phyloP scores from a whole-genome alignment of 2,329 filamentous ascomycete genomes.

The Xylariomycetidae sp. region DNA sequence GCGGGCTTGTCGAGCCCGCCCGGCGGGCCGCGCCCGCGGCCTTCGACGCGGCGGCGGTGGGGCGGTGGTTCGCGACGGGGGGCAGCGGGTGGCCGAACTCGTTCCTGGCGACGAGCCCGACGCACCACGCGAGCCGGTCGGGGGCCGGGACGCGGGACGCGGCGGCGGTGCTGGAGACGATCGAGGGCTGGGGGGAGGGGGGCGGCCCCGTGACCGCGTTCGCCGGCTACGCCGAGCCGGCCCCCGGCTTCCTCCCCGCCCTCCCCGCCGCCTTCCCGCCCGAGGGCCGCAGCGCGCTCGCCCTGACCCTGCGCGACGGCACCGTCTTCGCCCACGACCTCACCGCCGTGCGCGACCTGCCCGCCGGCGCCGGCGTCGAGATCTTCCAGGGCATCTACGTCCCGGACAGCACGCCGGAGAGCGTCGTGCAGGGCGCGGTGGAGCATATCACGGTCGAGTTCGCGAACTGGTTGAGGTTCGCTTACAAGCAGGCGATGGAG shows the following conservation, averaged over 20 bases:
- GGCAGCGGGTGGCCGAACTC: slow-evolving; percentile 5
- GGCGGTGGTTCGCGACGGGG: slow-evolving; percentile 1
- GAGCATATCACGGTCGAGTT: slow-evolving; percentile 5
- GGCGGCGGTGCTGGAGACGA: not conserved
- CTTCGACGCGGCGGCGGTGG: slow-evolving; percentile 3
- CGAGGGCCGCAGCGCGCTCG: not conserved
- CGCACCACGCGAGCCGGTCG: slow-evolving; percentile 2
- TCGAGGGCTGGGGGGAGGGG: slow-evolving; percentile 3
- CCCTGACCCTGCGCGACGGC: slow-evolving; percentile 3
- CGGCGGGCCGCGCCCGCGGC: not conserved
- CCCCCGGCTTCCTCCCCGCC: slow-evolving; percentile 1
- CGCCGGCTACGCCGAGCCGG: not conserved
- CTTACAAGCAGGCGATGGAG: not conserved
- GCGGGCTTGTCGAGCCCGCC: not conserved
- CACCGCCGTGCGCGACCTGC: slow-evolving; percentile 2
- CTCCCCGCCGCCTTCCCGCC: slow-evolving; percentile 1
- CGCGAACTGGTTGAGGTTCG: slow-evolving; percentile 5
- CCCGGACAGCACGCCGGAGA: slow-evolving; percentile 2
- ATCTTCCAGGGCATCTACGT: slow-evolving; percentile 5
- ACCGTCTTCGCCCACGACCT: slow-evolving; percentile 4
- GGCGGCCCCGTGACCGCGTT: slow-evolving; percentile 4
- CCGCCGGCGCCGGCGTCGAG: slow-evolving; percentile 3
- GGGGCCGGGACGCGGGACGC: slow-evolving; percentile 1
- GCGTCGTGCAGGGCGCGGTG: not conserved
- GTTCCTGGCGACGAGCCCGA: slow-evolving; percentile 4